These are phyloP conservation scores for Gentiana straminea DNA, from an alignment of 257 asterid species.

Conservation along the genomic window DNA sequence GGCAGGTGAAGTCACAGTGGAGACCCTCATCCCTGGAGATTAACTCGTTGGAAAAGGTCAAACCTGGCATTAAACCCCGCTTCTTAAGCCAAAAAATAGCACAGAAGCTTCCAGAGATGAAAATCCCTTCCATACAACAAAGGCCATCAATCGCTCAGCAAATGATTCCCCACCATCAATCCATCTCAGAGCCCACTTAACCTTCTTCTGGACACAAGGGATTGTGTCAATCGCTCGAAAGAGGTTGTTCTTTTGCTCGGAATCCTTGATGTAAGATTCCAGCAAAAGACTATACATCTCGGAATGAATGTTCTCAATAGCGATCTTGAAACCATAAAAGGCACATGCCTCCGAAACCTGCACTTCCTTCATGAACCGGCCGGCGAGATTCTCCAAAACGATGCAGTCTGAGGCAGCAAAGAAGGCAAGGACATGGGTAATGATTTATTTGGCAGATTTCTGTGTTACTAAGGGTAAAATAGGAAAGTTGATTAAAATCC, in stretches of 20 bases:
- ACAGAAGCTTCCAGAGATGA: slow-evolving; percentile 88
- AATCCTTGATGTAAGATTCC: slow-evolving; percentile 71
- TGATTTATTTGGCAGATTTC: slow-evolving; percentile 6
- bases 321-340: slow-evolving; percentile 86
- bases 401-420: slow-evolving; percentile 97
- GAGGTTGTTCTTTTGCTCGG: slow-evolving; percentile 41
- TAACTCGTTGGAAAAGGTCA: slow-evolving; percentile 77
- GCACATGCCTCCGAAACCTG: slow-evolving; percentile 95
- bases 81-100: slow-evolving; percentile 86
- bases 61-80: slow-evolving; percentile 73
- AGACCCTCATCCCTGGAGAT: slow-evolving; percentile 85
- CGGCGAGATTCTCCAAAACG: slow-evolving; percentile 88
- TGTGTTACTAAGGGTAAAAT: no score
- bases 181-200: slow-evolving; percentile 88
- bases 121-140: slow-evolving; percentile 86
- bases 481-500: no score
- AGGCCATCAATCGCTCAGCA: slow-evolving; percentile 71
- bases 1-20: slow-evolving; percentile 37
- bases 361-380: slow-evolving; percentile 88
- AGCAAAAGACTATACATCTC: slow-evolving; percentile 84
- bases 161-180: slow-evolving; percentile 75
- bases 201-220: slow-evolving; percentile 76
- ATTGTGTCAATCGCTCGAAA: slow-evolving; percentile 73
- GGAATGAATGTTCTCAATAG: slow-evolving; percentile 89
- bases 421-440: slow-evolving; percentile 79